These are phyloP conservation scores for Helicostylum pulchrum DNA, from an alignment of 192 early-diverging fungal species.

Conservation along the genomic window DNA sequence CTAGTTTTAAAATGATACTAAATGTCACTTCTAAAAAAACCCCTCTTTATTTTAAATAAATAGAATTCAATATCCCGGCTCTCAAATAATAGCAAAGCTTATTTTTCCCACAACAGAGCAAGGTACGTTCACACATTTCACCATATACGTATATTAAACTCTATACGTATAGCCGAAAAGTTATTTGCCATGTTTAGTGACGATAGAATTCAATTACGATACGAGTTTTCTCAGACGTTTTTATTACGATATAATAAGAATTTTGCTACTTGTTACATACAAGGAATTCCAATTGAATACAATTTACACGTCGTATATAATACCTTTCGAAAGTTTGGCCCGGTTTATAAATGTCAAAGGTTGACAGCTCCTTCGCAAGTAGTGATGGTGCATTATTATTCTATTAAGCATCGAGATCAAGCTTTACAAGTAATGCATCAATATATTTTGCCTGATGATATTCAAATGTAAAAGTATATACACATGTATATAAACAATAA, in stretches of 20 bases:
- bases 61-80: no score
- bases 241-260: background rate
- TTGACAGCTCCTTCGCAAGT: background rate
- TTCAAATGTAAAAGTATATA: conserved; percentile 2
- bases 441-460: background rate
- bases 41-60: no score
- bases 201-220: background rate
- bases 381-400: background rate
- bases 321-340: conserved; percentile 1
- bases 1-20: no score
- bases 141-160: background rate
- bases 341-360: conserved; percentile 9
- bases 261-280: conserved; percentile 6
- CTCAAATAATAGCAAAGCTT: no score
- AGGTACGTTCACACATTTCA: no score
- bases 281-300: background rate
- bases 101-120: no score
- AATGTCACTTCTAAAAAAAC: no score
- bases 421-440: background rate
- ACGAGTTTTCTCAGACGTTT: background rate
- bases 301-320: background rate
- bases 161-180: background rate
- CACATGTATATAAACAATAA: background rate
- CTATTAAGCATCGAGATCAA: conserved; percentile 8
- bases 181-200: conserved; percentile 6